These are phyloP conservation scores for Albugo laibachii DNA, from an alignment of 352 stramenopile genomes.

Conservation along the genomic window DNA sequence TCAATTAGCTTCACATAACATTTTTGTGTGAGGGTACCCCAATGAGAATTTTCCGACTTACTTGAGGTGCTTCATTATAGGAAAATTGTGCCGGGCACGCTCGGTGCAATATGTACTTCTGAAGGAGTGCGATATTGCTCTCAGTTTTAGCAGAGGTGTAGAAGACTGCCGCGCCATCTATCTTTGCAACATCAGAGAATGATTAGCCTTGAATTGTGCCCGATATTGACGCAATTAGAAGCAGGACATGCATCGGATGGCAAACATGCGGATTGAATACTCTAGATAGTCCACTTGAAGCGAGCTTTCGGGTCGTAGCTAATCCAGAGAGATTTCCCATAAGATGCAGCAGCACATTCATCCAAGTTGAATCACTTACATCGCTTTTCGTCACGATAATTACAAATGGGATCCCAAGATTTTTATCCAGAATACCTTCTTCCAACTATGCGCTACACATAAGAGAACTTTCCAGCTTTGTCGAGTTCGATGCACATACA, in stretches of 20 bases:
- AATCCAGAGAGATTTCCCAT: slow-evolving; percentile 1
- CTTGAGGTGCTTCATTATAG: slow-evolving; percentile 38
- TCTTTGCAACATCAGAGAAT: not conserved
- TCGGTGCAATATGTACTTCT: slow-evolving; percentile 59
- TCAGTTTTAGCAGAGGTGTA: slow-evolving; percentile 70
- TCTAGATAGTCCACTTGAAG: slow-evolving; percentile 76
- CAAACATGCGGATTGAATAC: slow-evolving; percentile 55
- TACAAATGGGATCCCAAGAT: slow-evolving; percentile 50
- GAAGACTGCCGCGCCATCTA: slow-evolving; percentile 52
- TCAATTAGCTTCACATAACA: slow-evolving; percentile 19
- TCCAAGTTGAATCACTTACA: slow-evolving; percentile 13
- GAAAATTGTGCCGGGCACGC: slow-evolving; percentile 46
- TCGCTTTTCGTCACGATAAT: slow-evolving; percentile 60
- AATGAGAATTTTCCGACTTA: not conserved
- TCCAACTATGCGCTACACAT: slow-evolving; percentile 20
- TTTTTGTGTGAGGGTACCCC: not conserved
- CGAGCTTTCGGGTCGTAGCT: slow-evolving; percentile 57
- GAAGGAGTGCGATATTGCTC: slow-evolving; percentile 45
- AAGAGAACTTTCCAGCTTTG: not conserved
- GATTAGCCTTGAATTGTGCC: not conserved
- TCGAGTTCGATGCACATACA: slow-evolving; percentile 12
- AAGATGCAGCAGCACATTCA: not conserved
- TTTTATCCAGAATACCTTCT: slow-evolving; percentile 59
- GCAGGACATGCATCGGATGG: slow-evolving; percentile 39
- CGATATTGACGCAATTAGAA: not conserved